Evolutionary conservation across 1,139 yeast genomes (phyloP).

Genomic region (Sugiyamaella paludigena): DNA sequence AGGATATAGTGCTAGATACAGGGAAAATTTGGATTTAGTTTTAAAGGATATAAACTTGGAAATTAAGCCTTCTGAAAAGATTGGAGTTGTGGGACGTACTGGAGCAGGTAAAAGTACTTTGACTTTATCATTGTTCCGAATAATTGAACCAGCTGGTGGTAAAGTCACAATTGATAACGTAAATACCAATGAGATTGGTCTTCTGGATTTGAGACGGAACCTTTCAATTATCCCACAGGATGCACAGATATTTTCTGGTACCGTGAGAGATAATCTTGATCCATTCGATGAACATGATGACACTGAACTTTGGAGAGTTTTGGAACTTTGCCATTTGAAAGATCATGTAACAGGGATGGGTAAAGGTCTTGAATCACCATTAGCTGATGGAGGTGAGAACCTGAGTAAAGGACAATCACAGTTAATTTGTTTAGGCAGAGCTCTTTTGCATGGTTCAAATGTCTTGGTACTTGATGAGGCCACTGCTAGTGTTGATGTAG

Average conservation of each 20-base stretch:
- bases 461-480: slow-evolving; percentile 75
- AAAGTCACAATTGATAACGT: slow-evolving; percentile 53
- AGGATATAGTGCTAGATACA: slow-evolving; percentile 59
- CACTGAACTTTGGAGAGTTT: slow-evolving; percentile 57
- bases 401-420: slow-evolving; percentile 76
- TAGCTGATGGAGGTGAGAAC: slow-evolving; percentile 58
- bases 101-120: slow-evolving; percentile 81
- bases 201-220: slow-evolving; percentile 53
- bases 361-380: slow-evolving; percentile 32
- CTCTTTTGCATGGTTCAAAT: slow-evolving; percentile 59
- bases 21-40: slow-evolving; percentile 54
- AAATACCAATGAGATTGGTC: slow-evolving; percentile 54
- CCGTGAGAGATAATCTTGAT: slow-evolving; percentile 61
- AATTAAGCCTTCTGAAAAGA: slow-evolving; percentile 59
- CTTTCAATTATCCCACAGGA: slow-evolving; percentile 73
- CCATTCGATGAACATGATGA: slow-evolving; percentile 54
- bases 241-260: slow-evolving; percentile 64
- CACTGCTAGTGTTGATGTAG: slow-evolving; percentile 79
- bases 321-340: slow-evolving; percentile 74
- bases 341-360: slow-evolving; percentile 45
- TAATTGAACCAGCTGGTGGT: slow-evolving; percentile 63
- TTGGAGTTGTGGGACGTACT: slow-evolving; percentile 80
- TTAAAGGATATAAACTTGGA: slow-evolving; percentile 50
- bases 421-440: slow-evolving; percentile 69
- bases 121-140: slow-evolving; percentile 65